Conservation (phyloP, 306 rosid genomes). For the Ormosia semicastrata region DNA sequence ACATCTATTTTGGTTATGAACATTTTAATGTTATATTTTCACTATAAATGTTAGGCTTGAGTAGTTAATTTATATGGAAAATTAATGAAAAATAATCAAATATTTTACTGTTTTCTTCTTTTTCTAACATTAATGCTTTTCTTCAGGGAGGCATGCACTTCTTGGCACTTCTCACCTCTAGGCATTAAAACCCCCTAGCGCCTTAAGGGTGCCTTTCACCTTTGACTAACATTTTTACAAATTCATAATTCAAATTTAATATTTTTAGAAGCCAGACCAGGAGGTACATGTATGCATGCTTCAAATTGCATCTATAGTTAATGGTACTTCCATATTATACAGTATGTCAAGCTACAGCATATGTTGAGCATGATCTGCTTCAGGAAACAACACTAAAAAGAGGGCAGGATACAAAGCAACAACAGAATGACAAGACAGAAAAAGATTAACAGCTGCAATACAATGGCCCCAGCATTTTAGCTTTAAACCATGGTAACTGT, state of each 20-base stretch:
- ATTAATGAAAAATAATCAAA: neutral
- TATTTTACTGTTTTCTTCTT: neutral
- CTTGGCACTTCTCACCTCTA: neutral
- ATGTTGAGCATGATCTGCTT: neutral
- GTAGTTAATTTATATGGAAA: neutral
- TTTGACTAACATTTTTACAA: neutral
- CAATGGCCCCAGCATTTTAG: neutral
- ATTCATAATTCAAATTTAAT: neutral
- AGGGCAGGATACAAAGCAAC: neutral
- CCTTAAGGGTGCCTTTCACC: neutral
- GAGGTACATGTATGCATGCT: neutral
- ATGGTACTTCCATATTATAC: neutral
- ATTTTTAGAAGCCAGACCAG: neutral
- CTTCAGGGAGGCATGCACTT: neutral
- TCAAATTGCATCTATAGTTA: constrained; percentile 14
- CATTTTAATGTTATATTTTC: neutral
- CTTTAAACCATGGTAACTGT: neutral
- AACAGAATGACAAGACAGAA: neutral
- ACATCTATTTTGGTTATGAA: neutral
- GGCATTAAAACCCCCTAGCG: neutral
- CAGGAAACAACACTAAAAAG: neutral
- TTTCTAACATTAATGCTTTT: neutral
- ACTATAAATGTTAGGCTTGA: neutral
- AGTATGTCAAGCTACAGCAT: neutral
- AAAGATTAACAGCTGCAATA: neutral